phyloP scores from a whole-genome alignment of 2,329 filamentous ascomycete species.

The Claviceps monticola region DNA sequence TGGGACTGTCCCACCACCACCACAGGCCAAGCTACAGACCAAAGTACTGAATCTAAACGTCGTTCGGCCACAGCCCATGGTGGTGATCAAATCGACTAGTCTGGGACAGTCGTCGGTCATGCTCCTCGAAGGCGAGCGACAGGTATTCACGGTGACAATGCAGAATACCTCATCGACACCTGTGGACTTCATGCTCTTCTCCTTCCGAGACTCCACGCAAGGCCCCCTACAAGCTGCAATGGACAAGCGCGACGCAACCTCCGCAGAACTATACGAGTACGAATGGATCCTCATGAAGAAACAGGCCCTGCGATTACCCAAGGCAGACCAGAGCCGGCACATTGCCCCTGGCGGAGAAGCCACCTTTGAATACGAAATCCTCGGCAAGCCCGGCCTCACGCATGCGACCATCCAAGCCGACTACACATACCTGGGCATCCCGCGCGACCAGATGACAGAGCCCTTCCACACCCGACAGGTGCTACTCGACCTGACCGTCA shows the following conservation, averaged over 20 bases:
- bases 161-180: slow-evolving; percentile 65
- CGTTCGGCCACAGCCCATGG: slow-evolving; percentile 63
- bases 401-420: slow-evolving; percentile 70
- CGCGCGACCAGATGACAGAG: slow-evolving; percentile 51
- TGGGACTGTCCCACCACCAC: slow-evolving; percentile 9
- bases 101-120: slow-evolving; percentile 77
- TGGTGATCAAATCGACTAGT: slow-evolving; percentile 62
- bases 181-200: slow-evolving; percentile 75
- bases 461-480: slow-evolving; percentile 77
- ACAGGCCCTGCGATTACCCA: slow-evolving; percentile 49
- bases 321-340: slow-evolving; percentile 36
- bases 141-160: slow-evolving; percentile 63
- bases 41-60: slow-evolving; percentile 53
- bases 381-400: slow-evolving; percentile 75
- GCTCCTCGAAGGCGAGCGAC: slow-evolving; percentile 81
- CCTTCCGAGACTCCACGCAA: slow-evolving; percentile 80
- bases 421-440: slow-evolving; percentile 67
- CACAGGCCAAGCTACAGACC: slow-evolving; percentile 30
- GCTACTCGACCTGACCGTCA: slow-evolving; percentile 67
- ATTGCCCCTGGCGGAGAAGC: slow-evolving; percentile 55
- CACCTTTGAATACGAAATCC: slow-evolving; percentile 69
- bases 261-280: slow-evolving; percentile 72
- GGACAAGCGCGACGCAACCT: slow-evolving; percentile 60
- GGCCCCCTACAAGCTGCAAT: slow-evolving; percentile 62
- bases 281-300: slow-evolving; percentile 66